phyloP scores from a whole-genome alignment of 208 protist species.

The Lotmaria passim region DNA sequence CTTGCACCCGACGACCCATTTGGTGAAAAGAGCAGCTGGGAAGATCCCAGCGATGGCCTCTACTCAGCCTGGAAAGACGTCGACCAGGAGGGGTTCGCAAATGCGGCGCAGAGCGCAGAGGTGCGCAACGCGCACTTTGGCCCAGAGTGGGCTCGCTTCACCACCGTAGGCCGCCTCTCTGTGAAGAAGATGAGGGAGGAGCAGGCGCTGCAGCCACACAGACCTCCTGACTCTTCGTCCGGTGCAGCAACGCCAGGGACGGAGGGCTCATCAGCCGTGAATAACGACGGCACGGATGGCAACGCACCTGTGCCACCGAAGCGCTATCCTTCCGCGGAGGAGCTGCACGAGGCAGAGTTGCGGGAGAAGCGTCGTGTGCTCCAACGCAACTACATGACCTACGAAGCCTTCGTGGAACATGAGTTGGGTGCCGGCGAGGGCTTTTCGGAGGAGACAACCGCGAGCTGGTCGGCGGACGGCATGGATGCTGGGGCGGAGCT shows the following conservation, averaged over 20 bases:
- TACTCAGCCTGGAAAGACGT: slow-evolving; percentile 76
- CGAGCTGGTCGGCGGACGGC: not conserved
- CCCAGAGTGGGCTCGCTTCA: slow-evolving; percentile 77
- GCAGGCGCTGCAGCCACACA: slow-evolving; percentile 5
- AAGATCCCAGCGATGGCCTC: slow-evolving; percentile 70
- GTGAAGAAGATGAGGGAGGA: slow-evolving; percentile 67
- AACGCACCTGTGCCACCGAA: not conserved
- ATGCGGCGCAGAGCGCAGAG: slow-evolving; percentile 66
- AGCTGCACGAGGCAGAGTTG: slow-evolving; percentile 58
- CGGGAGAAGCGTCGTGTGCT: slow-evolving; percentile 42
- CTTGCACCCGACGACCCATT: slow-evolving; percentile 76
- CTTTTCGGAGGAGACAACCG: slow-evolving; percentile 18
- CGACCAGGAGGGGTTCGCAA: slow-evolving; percentile 64
- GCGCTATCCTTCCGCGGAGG: slow-evolving; percentile 43
- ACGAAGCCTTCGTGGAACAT: slow-evolving; percentile 71
- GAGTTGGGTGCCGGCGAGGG: slow-evolving; percentile 48
- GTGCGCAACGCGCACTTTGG: slow-evolving; percentile 80
- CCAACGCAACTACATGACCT: slow-evolving; percentile 67
- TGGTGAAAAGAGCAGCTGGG: slow-evolving; percentile 63
- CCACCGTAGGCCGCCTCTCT: slow-evolving; percentile 67
- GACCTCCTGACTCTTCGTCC: too few species aligned
- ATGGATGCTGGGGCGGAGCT: slow-evolving; percentile 8
- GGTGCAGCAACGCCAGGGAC: not conserved
- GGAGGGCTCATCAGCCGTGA: not conserved
- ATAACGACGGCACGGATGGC: not conserved